Base-by-base conservation (phyloP, 2,329 filamentous ascomycete species). In the Blastomyces emzantsi region DNA sequence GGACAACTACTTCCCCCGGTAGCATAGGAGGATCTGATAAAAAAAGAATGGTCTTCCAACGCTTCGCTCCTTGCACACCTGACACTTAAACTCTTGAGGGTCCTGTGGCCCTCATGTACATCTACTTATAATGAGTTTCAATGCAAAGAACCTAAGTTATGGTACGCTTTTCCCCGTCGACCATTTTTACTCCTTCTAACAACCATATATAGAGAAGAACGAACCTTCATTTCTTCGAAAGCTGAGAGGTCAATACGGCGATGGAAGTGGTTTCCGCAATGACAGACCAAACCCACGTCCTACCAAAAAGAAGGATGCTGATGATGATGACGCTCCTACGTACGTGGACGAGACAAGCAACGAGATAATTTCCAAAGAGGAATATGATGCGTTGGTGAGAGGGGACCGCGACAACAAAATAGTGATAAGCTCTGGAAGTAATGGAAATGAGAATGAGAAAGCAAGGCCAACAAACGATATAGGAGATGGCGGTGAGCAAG, bases 331-430 rank as follows among this genome's bases (percentile, higher is more conserved):
- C 52, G 76, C 71, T 11, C 77, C 77, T 49, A 77, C 75, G 52
- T 79, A 79, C 63, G 72, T 79, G 55, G 73, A 78, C 39, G 77
- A 78, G 67, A 73, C 75, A 39, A 78, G 75, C 65, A 77, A 78
- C 57, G 75, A 78, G 63, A 72, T 75, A 33, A 73, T 79, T 51
- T 75, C 77, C 19, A 79, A 78, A 65, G 75, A 77, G 63, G 73
- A 78, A 62, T 79, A 78, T 61, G 71, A 76, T 57, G 71, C 72
- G n/a, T 65, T 79, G 61, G 67, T 78, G 9, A 68, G 69, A n/a
- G 73, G 68, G 1, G 70, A 70, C 13, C 58, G 58, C 7, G 51
- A 64, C 65, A 15, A 66, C 55, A 63, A 66, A 36, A 62, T 49
- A 25, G 57, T 7, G 8, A 19, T 49, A 43, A 19, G 49, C 28